Percentiles rank a stretch among this genome's conserved stretches.
phyloP scores from a whole-genome alignment of 257 asterid genomes.

The Pogostemon cablin region DNA sequence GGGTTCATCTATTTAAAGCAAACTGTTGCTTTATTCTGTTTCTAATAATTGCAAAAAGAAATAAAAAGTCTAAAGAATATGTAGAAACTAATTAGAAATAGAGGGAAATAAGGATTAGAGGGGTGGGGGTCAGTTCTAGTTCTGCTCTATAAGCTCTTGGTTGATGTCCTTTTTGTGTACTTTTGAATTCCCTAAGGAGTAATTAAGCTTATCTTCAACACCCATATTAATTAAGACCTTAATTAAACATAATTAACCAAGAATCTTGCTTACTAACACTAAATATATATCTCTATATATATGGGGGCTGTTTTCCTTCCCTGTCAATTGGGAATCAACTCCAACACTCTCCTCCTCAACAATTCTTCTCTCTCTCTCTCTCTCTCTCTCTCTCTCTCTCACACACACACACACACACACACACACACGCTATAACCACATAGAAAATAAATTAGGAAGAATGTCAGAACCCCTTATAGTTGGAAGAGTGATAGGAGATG shows the following conservation, averaged over 20 bases:
- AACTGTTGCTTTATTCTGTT: conserved; percentile 9
- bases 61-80: background rate
- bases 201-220: too few species aligned
- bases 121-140: conserved; percentile 41
- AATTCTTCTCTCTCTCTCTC: background rate
- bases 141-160: background rate
- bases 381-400: conserved; percentile 20
- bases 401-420: background rate
- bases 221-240: too few species aligned
- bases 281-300: conserved; percentile 10
- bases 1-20: background rate
- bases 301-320: conserved; percentile 4
- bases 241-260: conserved; percentile 10
- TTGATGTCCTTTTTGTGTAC: conserved; percentile 24
- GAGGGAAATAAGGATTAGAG: background rate
- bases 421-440: background rate
- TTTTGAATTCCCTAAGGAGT: conserved; percentile 19
- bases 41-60: conserved; percentile 9
- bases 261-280: conserved; percentile 13
- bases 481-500: conserved; percentile 88
- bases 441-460: conserved; percentile 37
- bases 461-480: conserved; percentile 61
- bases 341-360: background rate
- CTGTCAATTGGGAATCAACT: background rate
- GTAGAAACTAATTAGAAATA: background rate